Evolutionary conservation across 495 filamentous ascomycete genomes (phyloP), one percentile per base, ranked within the genome.

Genomic region (Penicillium roqueforti): DNA sequence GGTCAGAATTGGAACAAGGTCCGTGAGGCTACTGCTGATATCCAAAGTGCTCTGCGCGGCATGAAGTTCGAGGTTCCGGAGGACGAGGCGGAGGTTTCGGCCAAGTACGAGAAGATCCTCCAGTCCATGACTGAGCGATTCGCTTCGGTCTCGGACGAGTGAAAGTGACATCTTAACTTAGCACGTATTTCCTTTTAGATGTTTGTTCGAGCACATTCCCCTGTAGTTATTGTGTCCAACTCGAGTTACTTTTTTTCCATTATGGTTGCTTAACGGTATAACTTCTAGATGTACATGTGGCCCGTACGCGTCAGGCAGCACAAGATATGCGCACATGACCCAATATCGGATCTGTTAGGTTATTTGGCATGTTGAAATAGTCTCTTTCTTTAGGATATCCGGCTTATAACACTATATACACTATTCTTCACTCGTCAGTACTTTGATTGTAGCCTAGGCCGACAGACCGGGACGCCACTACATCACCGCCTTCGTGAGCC

Each of bases 11-110:
- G 93, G 93, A 72, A 74, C 63, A 97, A 93, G 83, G 85, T 97
- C 40, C 83, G 92, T 49, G 93, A 97, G 57, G 84, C 88, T 25
- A 98, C 93, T 1, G 74, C 80, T 36, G 92, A 96, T 28, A 84
- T 97, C 60, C 91, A 95, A 74, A 81, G 71, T 37, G 73, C 88
- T 49, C 79, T 98, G 61, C 81, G 92, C 59, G 85, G 78, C 68
- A 93, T 98, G 83, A 98, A 98, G 76, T 98, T 98, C 70, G 92
- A 97, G 80, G 69, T 96, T 55, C 88, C 91, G 7, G 80, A 77
- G 10, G 83, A 97, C 25, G 76, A 92, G 74, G 81, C 88, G 58
- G 79, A 72, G 59, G 76, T 95, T 45, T 79, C 76, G 54, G 89
- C 86, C 77, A 92, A 90, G 87, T 98, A 97, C 69, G 93, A 98